Evolutionary conservation across 176 grass and related monocot species (phyloP), one percentile per base, ranked within the genome.

Genomic region (Eragrostis nindensis): DNA sequence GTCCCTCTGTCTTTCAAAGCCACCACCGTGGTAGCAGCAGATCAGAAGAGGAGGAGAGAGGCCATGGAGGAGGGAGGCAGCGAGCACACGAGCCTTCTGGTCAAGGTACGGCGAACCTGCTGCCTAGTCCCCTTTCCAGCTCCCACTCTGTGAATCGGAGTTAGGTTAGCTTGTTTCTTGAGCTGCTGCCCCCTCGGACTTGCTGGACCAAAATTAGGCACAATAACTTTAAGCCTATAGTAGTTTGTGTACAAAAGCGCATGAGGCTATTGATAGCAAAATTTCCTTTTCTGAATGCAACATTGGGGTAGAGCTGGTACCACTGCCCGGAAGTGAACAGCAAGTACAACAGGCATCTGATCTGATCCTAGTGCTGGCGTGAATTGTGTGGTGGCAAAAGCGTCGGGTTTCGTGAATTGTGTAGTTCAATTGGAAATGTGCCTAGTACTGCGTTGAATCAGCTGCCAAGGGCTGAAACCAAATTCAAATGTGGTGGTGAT

Each of bases 41-140:
- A 39, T 18, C 80, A 22, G 49, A 22, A 16, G 63, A 22, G 48
- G 26, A 15, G 46, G 57, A 41, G 21, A 8, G 30, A 38, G 52
- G 38, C 54, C 83, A 90, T 87, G 88, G 88, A 90, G 54, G 84
- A 86, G 18, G 68, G 36, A 59, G 27, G 42, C 72, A 55, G 66
- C 43, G 57, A 22, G 57, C 72, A 64, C 30, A 15, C 68, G n/a
- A 78, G 64, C 6, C 73, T 90, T 65, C 78, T 90, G 3, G 21
- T 60, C 46, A 78, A 82, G 80, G 83, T 86, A 73, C 49, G 44
- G 25, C 46, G 11, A 61, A 42, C 59, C 25, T 62, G 25, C 24
- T 5, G 49, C 21, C 46, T 18, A 41, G 46, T 74, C 10, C 53
- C 52, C 75, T 45, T 2, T n/a, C n/a, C n/a, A n/a, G n/a, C n/a